Evolutionary conservation across 176 grass and related monocot species (phyloP).

Genomic region (Avena insularis): DNA sequence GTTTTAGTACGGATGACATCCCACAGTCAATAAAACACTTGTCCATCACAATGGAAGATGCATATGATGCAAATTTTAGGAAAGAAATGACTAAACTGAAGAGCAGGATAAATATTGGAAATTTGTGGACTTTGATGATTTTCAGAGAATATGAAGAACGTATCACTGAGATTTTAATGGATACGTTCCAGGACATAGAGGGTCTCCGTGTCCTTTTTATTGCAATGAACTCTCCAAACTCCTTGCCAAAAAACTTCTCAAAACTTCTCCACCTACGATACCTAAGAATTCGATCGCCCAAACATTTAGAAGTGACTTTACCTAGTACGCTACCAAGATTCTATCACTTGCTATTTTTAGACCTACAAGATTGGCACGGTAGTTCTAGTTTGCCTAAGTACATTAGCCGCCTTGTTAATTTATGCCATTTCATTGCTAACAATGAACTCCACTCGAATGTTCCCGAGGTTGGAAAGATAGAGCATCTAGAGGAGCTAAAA

Average conservation of each 20-base stretch:
- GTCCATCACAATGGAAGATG: background rate
- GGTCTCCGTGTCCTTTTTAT: slow-evolving; percentile 20
- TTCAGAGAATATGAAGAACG: background rate
- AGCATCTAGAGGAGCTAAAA: slow-evolving; percentile 19
- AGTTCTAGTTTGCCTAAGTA: background rate
- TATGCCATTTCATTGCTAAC: slow-evolving; percentile 6
- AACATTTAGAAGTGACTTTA: background rate
- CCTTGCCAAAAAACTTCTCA: slow-evolving; percentile 16
- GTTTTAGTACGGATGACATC: background rate
- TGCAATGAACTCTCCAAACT: background rate
- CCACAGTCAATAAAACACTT: background rate
- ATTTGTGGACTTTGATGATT: slow-evolving; percentile 16
- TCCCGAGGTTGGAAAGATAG: slow-evolving; percentile 15
- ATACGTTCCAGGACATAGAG: background rate
- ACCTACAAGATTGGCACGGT: background rate
- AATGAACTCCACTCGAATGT: background rate
- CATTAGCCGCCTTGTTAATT: slow-evolving; percentile 11
- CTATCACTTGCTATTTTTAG: slow-evolving; percentile 7
- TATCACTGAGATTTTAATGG: background rate
- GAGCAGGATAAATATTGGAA: background rate
- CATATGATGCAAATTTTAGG: background rate
- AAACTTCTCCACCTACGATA: slow-evolving; percentile 24
- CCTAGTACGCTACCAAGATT: background rate
- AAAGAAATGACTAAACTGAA: slow-evolving; percentile 9
- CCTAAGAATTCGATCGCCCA: background rate